Evolutionary conservation across 1,284 basidiomycete species (phyloP), one percentile per base, ranked within the genome.

Genomic region (Psilocybe mexicana): DNA sequence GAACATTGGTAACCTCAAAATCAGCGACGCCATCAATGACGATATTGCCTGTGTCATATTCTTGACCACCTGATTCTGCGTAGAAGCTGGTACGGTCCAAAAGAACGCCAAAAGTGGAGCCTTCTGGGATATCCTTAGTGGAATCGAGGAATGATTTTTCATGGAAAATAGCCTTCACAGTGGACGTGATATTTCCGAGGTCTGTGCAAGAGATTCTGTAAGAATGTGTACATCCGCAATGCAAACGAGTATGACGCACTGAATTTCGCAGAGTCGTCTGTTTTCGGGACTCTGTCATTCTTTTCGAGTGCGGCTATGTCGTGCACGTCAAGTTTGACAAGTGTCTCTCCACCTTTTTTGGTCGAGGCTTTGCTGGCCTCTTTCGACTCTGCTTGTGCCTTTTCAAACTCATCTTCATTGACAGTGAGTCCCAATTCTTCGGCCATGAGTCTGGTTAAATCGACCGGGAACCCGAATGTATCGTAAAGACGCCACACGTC

Each of bases 401-500:
- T 84, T 65, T 95, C 94, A 66, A 98, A 97, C 66, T 96, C 95
- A 44, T 80, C 81, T 64, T 97, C 88, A 71, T 98, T 94, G 68
- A 99, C 86, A 24, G 80, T 82, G 45, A 99, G 77, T 1, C 88
- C 90, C 35, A 94, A 80, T 73, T 99, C 96, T 72, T 97, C 93
- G 25, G 97, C 96, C 96, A 99, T 99, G 63, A 99, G 82, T 55
- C 92, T 87, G 1, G 97, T 99, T 40, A 99, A 79, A 71, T 99
- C 96, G 53, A 95, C 94, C 0, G 96, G 97, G 80, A 99, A 99
- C 43, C 96, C 96, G 72, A 93, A 99, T 0, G 97, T 99, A 73
- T 99, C 97, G 73, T 99, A 99, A 54, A 99, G 77, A 33, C 93
- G 85, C 96, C 96, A 99, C 28, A 98, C 93, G 69, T 99, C 96